Evolutionary conservation across 768 basidiomycete genomes (phyloP).

Genomic region (Hypholoma sublateritium): DNA sequence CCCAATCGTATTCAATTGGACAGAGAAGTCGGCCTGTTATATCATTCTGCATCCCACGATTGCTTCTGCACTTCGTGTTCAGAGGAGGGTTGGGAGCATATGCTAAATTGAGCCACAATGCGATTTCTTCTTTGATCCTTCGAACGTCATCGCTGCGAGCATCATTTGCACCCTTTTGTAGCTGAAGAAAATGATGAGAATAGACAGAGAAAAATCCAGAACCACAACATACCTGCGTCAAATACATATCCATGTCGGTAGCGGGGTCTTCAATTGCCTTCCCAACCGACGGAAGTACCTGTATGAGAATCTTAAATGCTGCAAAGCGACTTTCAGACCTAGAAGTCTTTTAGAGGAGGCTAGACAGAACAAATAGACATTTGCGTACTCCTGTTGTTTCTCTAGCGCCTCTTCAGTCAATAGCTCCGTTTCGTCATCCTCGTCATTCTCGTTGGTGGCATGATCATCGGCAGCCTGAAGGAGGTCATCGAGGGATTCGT

Average conservation of each 20-base stretch:
- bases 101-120: not conserved
- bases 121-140: constrained; percentile 1
- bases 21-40: not conserved
- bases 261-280: not conserved
- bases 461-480: not conserved
- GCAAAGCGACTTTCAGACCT: not conserved
- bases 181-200: not conserved
- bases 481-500: not conserved
- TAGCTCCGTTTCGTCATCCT: not conserved
- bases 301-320: not conserved
- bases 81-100: not conserved
- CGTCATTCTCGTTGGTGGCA: not conserved
- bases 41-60: not conserved
- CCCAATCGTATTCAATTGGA: constrained; percentile 1
- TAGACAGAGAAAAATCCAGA: not conserved
- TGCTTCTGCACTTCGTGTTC: not conserved
- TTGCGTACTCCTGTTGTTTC: not conserved
- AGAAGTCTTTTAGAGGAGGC: not conserved
- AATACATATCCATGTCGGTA: not conserved
- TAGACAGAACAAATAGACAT: not conserved
- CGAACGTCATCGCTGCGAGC: constrained; percentile 1
- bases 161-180: not conserved
- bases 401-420: not conserved
- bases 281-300: not conserved
- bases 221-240: not conserved